Evolutionary conservation across 2,329 filamentous ascomycete species (phyloP).

Genomic region (Xylaria sp.): DNA sequence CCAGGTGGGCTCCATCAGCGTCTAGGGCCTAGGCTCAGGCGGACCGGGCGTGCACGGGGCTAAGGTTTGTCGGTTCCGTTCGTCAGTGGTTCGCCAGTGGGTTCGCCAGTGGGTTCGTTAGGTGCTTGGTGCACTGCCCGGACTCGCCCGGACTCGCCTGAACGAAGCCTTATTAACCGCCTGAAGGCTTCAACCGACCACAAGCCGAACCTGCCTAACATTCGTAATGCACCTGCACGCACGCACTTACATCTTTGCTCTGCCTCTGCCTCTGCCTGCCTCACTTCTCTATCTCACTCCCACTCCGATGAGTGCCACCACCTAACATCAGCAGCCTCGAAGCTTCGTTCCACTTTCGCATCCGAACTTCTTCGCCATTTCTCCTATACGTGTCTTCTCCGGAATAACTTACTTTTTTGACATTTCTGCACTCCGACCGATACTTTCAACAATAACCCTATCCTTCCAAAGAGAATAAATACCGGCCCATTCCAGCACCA

Average conservation of each 20-base stretch:
- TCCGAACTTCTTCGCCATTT: background rate
- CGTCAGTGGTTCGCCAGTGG: background rate
- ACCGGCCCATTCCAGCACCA: background rate
- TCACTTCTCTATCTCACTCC: too few species aligned
- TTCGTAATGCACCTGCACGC: too few species aligned
- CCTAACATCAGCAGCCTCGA: background rate
- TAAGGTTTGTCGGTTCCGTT: background rate
- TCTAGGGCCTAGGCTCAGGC: background rate
- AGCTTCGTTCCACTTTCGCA: background rate
- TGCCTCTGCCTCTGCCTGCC: too few species aligned
- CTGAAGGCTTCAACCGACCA: too few species aligned
- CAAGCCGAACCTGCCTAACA: too few species aligned
- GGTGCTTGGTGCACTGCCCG: too few species aligned
- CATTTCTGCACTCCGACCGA: background rate
- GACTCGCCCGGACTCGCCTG: too few species aligned
- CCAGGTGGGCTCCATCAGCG: conserved; percentile 15
- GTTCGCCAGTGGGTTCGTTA: background rate
- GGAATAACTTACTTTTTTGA: background rate
- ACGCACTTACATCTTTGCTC: too few species aligned
- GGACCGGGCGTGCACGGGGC: background rate
- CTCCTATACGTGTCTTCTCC: background rate
- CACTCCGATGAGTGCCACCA: too few species aligned
- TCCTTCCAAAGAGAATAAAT: background rate
- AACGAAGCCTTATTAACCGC: too few species aligned
- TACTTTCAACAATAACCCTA: background rate